These are phyloP conservation scores for Mortierella sp. DNA, from an alignment of 371 early-diverging fungal genomes.

Conservation along the genomic window DNA sequence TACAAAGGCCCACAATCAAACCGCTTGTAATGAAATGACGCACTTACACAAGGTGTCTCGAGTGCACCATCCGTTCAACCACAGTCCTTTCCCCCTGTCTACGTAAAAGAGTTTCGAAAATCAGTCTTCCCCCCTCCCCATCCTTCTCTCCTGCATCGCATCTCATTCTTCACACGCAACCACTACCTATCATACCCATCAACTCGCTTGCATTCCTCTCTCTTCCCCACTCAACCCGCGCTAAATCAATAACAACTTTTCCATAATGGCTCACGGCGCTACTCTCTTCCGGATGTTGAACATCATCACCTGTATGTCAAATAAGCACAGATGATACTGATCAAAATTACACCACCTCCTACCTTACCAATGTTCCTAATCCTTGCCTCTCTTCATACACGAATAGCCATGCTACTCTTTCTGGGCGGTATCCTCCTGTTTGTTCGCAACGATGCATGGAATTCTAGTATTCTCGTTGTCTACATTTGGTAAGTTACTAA, in stretches of 20 bases:
- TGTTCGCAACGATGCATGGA: conserved; percentile 32
- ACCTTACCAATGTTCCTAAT: too few species aligned
- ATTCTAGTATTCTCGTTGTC: conserved; percentile 44
- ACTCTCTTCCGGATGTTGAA: conserved; percentile 41
- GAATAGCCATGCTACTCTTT: conserved; percentile 24
- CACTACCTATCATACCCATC: too few species aligned
- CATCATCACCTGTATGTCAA: conserved; percentile 21
- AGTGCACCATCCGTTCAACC: too few species aligned
- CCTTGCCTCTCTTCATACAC: too few species aligned
- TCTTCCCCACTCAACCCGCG: background rate
- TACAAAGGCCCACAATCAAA: too few species aligned
- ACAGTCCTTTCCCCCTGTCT: too few species aligned
- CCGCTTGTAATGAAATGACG: too few species aligned
- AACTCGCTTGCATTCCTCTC: too few species aligned
- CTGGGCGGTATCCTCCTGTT: conserved; percentile 39
- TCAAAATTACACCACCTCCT: too few species aligned
- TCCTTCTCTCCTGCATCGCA: background rate
- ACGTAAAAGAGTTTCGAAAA: too few species aligned
- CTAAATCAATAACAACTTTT: background rate
- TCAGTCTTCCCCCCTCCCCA: background rate
- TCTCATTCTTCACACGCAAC: background rate
- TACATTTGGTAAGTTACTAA: conserved; percentile 23
- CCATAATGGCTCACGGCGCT: conserved; percentile 41
- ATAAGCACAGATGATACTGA: background rate
- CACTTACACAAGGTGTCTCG: too few species aligned